phyloP scores from a whole-genome alignment of 306 rosid genomes.

The Rosa persica region DNA sequence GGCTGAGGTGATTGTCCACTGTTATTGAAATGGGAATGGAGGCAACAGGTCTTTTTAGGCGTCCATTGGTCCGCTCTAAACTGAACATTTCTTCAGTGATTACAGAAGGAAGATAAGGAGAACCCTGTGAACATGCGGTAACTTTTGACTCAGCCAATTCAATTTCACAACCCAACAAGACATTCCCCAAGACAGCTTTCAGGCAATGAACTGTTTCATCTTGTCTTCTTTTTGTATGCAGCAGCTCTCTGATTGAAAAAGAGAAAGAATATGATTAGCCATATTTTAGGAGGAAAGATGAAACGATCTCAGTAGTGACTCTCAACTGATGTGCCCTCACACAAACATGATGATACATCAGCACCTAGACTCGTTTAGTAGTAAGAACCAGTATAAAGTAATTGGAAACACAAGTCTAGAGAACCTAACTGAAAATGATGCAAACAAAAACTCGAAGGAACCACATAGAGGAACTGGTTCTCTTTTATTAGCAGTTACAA shows the following conservation, averaged over 20 bases:
- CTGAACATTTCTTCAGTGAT: constrained; percentile 47
- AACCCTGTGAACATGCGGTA: constrained; percentile 41
- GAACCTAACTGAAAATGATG: neutral
- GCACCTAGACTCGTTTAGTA: neutral
- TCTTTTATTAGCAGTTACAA: neutral
- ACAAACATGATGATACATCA: neutral
- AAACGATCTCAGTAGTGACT: neutral
- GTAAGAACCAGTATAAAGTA: neutral
- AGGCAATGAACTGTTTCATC: constrained; percentile 41
- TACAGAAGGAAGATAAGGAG: constrained; percentile 46
- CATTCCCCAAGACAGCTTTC: constrained; percentile 34
- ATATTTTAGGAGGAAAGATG: neutral
- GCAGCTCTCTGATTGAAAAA: constrained; percentile 41
- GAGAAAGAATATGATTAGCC: neutral
- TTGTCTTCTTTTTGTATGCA: constrained; percentile 45
- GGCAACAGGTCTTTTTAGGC: constrained; percentile 31
- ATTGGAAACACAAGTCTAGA: neutral
- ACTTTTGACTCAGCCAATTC: constrained; percentile 47
- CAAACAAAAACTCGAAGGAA: neutral
- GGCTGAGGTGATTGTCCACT: constrained; percentile 53
- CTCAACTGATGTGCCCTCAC: neutral
- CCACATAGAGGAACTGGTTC: neutral
- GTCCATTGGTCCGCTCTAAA: constrained; percentile 34
- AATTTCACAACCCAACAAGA: constrained; percentile 47
- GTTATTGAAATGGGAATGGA: constrained; percentile 34